Conservation (phyloP, 148 eudicot genomes). For the Dysphania ambrosioides region DNA sequence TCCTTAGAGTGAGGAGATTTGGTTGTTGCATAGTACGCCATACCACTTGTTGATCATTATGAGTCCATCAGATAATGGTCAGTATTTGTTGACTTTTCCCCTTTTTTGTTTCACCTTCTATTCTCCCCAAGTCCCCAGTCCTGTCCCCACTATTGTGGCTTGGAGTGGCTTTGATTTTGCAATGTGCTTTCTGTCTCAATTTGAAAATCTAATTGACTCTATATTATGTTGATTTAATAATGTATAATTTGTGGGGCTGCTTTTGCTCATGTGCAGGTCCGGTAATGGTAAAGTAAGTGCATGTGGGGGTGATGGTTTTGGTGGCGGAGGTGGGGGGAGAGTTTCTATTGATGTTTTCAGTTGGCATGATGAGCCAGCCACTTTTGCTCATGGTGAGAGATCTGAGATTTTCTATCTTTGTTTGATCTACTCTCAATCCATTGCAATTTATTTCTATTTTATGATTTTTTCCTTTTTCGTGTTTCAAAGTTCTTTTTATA, state of each 20-base stretch:
- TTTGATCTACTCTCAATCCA: background rate
- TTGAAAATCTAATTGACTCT: background rate
- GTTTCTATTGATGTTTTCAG: conserved; percentile 88
- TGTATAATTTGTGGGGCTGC: background rate
- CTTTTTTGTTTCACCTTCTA: background rate
- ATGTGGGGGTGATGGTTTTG: conserved; percentile 89
- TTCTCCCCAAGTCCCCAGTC: too few species aligned
- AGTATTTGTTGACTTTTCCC: too few species aligned
- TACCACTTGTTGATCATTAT: background rate
- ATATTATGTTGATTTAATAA: background rate
- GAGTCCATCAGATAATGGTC: background rate
- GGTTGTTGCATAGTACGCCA: too few species aligned
- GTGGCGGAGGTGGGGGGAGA: conserved; percentile 98
- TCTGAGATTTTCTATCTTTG: conserved; percentile 1
- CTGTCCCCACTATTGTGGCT: background rate
- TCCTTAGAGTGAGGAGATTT: too few species aligned
- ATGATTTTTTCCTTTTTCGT: background rate
- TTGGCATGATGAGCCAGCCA: conserved; percentile 81
- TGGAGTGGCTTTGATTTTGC: background rate
- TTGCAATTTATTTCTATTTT: background rate
- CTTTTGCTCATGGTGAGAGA: conserved; percentile 67
- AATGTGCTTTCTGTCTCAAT: background rate
- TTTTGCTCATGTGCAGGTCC: conserved; percentile 57
- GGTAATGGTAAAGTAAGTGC: conserved; percentile 87
- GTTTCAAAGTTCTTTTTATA: background rate